Base-by-base conservation (phyloP, 208 protist species). In the Leishmania martiniquensis region DNA sequence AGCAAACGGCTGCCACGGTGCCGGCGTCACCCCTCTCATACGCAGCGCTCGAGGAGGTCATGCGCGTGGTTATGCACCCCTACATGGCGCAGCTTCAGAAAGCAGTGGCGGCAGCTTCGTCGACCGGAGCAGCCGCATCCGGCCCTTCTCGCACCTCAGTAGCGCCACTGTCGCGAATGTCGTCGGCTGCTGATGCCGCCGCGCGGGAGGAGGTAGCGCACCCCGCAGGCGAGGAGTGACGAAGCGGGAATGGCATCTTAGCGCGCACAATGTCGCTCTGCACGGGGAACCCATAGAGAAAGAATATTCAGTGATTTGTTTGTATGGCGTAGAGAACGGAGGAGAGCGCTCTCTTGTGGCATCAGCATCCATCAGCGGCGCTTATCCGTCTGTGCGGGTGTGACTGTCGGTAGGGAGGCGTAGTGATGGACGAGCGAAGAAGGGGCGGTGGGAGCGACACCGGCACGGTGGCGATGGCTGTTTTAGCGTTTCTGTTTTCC, bases 31-130 rank as follows among this genome's bases (percentile, higher is more conserved):
- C 67, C 7, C 39, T 84, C 70, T 62, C 75, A 1, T 51, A 76
- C 15, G 7, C 80, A 57, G 80, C 80, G 22, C 49, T 84, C 4
- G 80, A 84, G 75, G 80, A 69, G 37, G 80, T 75, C 29, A 63
- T 84, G 75, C 67, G 80, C 6, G 39, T 22, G 13, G 75, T 73
- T 44, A 80, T 84, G 75, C 80, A 62, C 2, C 80, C 80, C 10
- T 84, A 80, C 75, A 72, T 84, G 69, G 34, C 62, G 25, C 75
- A 84, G 62, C 60, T 84, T 69, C 80, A 80, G 32, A 39, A 59
- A 29, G 44, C 77, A 20, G 42, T 69, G 4, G 66, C 79, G 0
- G 72, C 78, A 0, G 29, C 59, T 12, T 22, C 59, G 32, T 1
- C 59, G 0, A 22, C 65, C 1, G 65, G 39, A 5, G 63, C 42